phyloP scores from a whole-genome alignment of 2,329 filamentous ascomycete genomes.

The Scytalidium lignicola region DNA sequence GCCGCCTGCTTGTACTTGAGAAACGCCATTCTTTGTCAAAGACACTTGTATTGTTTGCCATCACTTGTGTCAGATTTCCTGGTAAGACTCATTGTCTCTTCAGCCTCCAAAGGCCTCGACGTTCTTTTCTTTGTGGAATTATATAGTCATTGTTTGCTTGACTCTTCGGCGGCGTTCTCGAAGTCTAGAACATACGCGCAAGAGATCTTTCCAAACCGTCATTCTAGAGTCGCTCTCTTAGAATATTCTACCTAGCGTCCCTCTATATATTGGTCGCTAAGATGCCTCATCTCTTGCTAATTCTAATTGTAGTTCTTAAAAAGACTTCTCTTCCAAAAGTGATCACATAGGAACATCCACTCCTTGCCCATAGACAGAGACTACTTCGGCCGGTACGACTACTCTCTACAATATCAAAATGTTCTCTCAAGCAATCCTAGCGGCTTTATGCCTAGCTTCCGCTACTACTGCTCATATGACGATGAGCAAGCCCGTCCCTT shows the following conservation, averaged over 20 bases:
- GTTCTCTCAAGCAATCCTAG: conserved; percentile 46
- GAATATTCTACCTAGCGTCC: not conserved
- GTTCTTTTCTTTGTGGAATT: not conserved
- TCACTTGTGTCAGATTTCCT: not conserved
- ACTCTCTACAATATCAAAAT: conserved; percentile 27
- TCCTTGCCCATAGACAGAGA: conserved; percentile 7
- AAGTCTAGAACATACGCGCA: no score
- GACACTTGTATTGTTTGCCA: not conserved
- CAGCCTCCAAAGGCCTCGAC: not conserved
- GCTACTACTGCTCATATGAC: conserved; percentile 69
- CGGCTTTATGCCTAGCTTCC: conserved; percentile 52
- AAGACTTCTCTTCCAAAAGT: not conserved
- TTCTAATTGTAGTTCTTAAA: not conserved
- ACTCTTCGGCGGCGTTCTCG: no score
- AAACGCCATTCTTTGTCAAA: not conserved
- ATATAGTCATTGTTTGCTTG: no score
- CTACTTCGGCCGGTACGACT: conserved; percentile 21
- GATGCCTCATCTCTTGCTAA: not conserved
- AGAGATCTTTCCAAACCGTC: not conserved
- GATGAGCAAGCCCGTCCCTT: conserved; percentile 65
- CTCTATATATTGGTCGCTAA: not conserved
- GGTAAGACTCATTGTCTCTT: not conserved
- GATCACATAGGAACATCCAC: not conserved
- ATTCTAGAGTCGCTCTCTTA: not conserved
- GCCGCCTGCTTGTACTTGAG: not conserved